Evolutionary conservation across 2,329 filamentous ascomycete genomes (phyloP).

Genomic region (Penicillium palitans): DNA sequence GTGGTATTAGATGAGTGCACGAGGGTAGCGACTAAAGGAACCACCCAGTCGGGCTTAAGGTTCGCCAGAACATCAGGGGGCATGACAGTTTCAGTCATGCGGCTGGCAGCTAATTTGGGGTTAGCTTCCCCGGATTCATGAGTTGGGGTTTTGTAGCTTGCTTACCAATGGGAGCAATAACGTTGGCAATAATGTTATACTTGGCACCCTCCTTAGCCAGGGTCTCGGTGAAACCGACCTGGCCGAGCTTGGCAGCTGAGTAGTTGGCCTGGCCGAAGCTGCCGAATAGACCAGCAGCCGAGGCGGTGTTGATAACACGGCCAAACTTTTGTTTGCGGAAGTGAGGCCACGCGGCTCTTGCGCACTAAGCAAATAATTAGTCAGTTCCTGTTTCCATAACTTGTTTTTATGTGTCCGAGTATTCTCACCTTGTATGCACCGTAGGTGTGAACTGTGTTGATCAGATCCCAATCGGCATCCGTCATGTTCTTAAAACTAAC

Average conservation of each 20-base stretch:
- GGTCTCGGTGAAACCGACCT: slow-evolving; percentile 97
- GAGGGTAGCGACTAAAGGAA: slow-evolving; percentile 85
- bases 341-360: slow-evolving; percentile 91
- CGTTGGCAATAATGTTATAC: slow-evolving; percentile 96
- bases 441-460: slow-evolving; percentile 87
- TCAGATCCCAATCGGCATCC: slow-evolving; percentile 93
- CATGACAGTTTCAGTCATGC: slow-evolving; percentile 95
- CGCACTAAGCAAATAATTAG: slow-evolving; percentile 55
- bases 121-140: slow-evolving; percentile 8
- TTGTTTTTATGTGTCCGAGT: background rate
- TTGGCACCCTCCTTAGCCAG: slow-evolving; percentile 95
- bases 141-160: background rate
- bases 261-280: slow-evolving; percentile 97
- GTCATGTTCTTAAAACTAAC: slow-evolving; percentile 99
- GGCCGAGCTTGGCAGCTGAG: slow-evolving; percentile 90
- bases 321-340: slow-evolving; percentile 99
- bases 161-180: slow-evolving; percentile 78
- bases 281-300: slow-evolving; percentile 92
- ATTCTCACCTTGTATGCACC: slow-evolving; percentile 77
- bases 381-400: slow-evolving; percentile 17
- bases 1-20: slow-evolving; percentile 79
- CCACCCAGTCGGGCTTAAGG: slow-evolving; percentile 91
- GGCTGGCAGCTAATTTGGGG: slow-evolving; percentile 67
- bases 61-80: slow-evolving; percentile 84
- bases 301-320: slow-evolving; percentile 92